These are phyloP conservation scores for Suillus placidus DNA, from an alignment of 768 basidiomycete genomes.

Conservation along the genomic window DNA sequence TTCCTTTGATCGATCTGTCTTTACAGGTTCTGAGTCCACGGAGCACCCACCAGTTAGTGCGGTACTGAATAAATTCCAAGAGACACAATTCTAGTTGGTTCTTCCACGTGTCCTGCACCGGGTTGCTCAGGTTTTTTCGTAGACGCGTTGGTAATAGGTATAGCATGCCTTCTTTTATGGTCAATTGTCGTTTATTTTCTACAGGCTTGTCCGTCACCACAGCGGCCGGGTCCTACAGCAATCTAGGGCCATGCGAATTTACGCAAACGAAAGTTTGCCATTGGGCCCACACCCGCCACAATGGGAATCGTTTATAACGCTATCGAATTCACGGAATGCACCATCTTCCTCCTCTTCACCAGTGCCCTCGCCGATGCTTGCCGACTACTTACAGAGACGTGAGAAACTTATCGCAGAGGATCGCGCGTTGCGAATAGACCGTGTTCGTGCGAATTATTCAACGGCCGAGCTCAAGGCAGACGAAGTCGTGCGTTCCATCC, in stretches of 20 bases:
- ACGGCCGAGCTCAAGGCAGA: conserved; percentile 56
- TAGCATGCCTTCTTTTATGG: background rate
- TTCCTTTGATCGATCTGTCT: background rate
- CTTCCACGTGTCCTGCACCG: background rate
- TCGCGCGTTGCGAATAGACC: conserved; percentile 53
- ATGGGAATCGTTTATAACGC: background rate
- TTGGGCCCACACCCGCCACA: background rate
- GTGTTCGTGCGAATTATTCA: conserved; percentile 31
- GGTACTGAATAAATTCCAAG: background rate
- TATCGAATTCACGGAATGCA: background rate
- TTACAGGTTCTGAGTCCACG: background rate
- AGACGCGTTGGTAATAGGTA: background rate
- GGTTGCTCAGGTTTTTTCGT: background rate
- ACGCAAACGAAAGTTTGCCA: background rate
- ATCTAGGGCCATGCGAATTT: background rate
- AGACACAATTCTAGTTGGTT: background rate
- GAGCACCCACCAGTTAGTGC: background rate
- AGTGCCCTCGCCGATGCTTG: conserved; percentile 1
- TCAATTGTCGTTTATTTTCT: background rate
- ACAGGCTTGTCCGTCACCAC: background rate
- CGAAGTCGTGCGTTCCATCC: conserved; percentile 52
- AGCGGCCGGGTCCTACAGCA: background rate
- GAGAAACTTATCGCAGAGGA: conserved; percentile 42
- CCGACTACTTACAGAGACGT: conserved; percentile 22
- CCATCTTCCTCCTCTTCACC: no score